Conservation (phyloP, 371 early-diverging fungal genomes). For the Mucor saturninus region DNA sequence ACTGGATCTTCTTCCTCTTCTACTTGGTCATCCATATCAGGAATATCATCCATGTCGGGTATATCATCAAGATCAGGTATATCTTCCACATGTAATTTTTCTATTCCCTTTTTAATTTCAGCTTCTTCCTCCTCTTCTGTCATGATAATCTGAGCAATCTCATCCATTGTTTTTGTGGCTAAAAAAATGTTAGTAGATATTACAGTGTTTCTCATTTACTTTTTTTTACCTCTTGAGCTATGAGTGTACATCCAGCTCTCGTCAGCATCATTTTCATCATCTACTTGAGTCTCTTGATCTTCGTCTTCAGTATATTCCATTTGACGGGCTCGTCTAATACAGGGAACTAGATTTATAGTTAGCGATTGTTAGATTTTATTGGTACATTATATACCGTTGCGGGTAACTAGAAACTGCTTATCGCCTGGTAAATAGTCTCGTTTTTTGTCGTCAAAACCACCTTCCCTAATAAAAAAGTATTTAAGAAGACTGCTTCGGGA, state of each 20-base stretch:
- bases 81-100: conserved; percentile 48
- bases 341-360: conserved; percentile 69
- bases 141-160: conserved; percentile 70
- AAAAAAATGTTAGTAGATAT: conserved; percentile 2
- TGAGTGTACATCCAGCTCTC: conserved; percentile 91
- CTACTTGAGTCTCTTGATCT: conserved; percentile 59
- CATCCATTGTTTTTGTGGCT: conserved; percentile 63
- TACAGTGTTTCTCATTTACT: no score
- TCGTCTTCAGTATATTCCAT: conserved; percentile 77
- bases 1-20: conserved; percentile 65
- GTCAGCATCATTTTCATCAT: conserved; percentile 53
- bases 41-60: conserved; percentile 90
- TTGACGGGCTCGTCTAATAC: conserved; percentile 86
- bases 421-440: conserved; percentile 91
- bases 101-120: conserved; percentile 33
- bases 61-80: conserved; percentile 86
- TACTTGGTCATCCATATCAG: conserved; percentile 59
- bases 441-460: conserved; percentile 80
- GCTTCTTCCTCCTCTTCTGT: conserved; percentile 60
- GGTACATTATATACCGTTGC: conserved; percentile 68
- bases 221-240: conserved; percentile 34
- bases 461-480: conserved; percentile 60
- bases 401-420: conserved; percentile 95
- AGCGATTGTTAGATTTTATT: not conserved
- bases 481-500: not conserved